Percentiles rank a stretch among this genome's conserved stretches.
Evolutionary conservation across 2,329 filamentous ascomycete species (phyloP).

Genomic region (Dactylonectria estremocensis): DNA sequence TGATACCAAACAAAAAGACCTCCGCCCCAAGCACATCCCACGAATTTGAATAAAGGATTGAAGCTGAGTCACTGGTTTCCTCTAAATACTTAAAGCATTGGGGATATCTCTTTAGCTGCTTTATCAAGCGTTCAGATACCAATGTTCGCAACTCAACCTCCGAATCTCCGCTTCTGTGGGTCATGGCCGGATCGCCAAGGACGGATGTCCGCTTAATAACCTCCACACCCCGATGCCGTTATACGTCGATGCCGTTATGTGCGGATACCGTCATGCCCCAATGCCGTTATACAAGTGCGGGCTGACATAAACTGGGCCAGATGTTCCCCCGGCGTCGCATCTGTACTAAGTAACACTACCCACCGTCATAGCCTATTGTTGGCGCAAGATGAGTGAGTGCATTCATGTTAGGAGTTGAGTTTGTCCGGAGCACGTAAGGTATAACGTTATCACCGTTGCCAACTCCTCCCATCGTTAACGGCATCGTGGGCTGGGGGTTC

Average conservation of each 20-base stretch:
- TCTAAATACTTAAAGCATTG: too few relatives aligned
- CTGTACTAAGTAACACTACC: neutral
- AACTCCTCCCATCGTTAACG: too few relatives aligned
- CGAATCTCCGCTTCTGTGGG: neutral
- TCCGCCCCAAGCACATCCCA: neutral
- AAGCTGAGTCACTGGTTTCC: neutral
- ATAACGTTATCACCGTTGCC: neutral
- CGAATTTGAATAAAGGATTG: neutral
- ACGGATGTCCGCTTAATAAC: neutral
- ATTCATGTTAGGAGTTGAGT: too few relatives aligned
- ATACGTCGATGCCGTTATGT: constrained; percentile 5
- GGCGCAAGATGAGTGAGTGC: too few relatives aligned
- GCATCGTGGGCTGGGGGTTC: neutral
- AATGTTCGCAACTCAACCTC: neutral
- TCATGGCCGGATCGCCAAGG: neutral
- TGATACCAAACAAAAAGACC: neutral
- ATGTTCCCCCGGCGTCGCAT: neutral
- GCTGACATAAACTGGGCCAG: neutral
- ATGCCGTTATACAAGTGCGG: neutral
- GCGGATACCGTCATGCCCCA: neutral
- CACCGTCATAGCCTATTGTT: too few relatives aligned
- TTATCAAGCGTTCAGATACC: neutral
- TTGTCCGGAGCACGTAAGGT: neutral
- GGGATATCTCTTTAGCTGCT: neutral
- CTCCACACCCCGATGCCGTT: neutral